phyloP scores from a whole-genome alignment of 495 filamentous ascomycete genomes.

The Bacidia rubella region DNA sequence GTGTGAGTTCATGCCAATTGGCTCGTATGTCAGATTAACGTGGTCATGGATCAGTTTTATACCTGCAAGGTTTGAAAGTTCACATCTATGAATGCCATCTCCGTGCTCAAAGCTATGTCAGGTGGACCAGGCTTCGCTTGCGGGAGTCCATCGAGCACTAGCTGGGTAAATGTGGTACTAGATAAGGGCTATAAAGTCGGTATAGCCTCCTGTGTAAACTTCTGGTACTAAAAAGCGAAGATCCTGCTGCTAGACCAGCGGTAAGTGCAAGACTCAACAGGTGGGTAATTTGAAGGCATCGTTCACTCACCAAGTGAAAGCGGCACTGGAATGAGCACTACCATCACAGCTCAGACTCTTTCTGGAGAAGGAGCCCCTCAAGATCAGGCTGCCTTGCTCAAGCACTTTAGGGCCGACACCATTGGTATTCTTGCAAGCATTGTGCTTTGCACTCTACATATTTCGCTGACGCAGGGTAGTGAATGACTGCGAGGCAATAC shows the following conservation, averaged over 20 bases:
- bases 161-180: slow-evolving; percentile 32
- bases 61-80: slow-evolving; percentile 27
- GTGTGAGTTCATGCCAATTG: slow-evolving; percentile 17
- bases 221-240: slow-evolving; percentile 28
- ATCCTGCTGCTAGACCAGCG: slow-evolving; percentile 78
- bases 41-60: slow-evolving; percentile 15
- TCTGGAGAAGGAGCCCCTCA: slow-evolving; percentile 46
- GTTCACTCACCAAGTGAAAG: too few relatives aligned
- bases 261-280: background rate
- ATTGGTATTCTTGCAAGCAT: slow-evolving; percentile 29
- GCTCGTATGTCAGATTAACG: background rate
- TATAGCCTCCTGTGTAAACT: too few relatives aligned
- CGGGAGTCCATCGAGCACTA: background rate
- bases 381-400: slow-evolving; percentile 67
- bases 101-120: background rate
- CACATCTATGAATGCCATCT: too few relatives aligned
- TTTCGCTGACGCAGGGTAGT: slow-evolving; percentile 28
- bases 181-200: slow-evolving; percentile 62
- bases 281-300: too few relatives aligned
- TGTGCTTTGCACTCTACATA: background rate
- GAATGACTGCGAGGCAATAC: slow-evolving; percentile 74
- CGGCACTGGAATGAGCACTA: slow-evolving; percentile 72
- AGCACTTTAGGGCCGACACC: slow-evolving; percentile 76
- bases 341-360: slow-evolving; percentile 58
- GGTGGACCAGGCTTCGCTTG: slow-evolving; percentile 16